These are phyloP conservation scores for Phytophthora agathidicida DNA, from an alignment of 352 stramenopile species.

Conservation along the genomic window DNA sequence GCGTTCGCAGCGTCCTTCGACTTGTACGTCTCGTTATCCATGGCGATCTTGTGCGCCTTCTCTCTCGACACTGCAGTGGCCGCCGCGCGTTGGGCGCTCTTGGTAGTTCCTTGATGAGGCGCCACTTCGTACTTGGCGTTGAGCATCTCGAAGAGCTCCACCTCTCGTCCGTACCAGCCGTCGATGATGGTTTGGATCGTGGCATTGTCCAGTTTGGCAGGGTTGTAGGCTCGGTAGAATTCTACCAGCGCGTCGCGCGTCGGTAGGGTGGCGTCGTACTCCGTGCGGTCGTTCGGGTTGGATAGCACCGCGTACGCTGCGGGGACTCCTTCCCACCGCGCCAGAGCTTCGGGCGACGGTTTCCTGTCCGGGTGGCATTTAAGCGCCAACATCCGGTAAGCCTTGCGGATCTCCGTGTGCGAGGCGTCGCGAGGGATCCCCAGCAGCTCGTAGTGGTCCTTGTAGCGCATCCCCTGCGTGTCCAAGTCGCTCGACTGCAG, in stretches of 20 bases:
- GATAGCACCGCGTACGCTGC: slow-evolving; percentile 79
- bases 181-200: slow-evolving; percentile 90
- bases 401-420: slow-evolving; percentile 92
- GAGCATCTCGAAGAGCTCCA: slow-evolving; percentile 89
- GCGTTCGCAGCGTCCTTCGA: slow-evolving; percentile 59
- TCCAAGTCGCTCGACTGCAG: slow-evolving; percentile 75
- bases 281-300: slow-evolving; percentile 75
- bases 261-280: slow-evolving; percentile 81
- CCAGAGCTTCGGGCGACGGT: slow-evolving; percentile 65
- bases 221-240: slow-evolving; percentile 88
- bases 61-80: slow-evolving; percentile 54
- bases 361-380: slow-evolving; percentile 94
- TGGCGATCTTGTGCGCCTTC: slow-evolving; percentile 60
- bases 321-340: slow-evolving; percentile 78
- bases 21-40: slow-evolving; percentile 61
- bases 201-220: slow-evolving; percentile 81
- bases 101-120: slow-evolving; percentile 74
- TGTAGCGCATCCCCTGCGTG: slow-evolving; percentile 65
- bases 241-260: slow-evolving; percentile 79
- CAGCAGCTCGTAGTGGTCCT: slow-evolving; percentile 83
- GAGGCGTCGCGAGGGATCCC: slow-evolving; percentile 58
- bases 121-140: slow-evolving; percentile 88
- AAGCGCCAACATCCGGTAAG: slow-evolving; percentile 88
- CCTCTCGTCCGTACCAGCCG: slow-evolving; percentile 82
- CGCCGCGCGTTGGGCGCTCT: slow-evolving; percentile 43